Conservation (phyloP, 1,139 yeast species). For the Yamadazyma sp. region DNA sequence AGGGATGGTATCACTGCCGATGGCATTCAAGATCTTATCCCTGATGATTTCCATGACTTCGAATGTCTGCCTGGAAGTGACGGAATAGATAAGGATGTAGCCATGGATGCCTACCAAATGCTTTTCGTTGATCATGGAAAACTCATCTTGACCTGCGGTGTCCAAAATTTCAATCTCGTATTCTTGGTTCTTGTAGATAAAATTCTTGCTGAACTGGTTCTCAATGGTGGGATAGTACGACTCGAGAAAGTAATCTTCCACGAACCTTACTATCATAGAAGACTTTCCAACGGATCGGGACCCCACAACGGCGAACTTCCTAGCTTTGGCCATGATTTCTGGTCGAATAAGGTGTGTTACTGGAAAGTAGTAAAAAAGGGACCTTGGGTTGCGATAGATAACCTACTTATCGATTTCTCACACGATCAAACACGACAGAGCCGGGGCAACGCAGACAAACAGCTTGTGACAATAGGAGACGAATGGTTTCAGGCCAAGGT, state of each 20-base stretch:
- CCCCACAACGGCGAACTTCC: slow-evolving; percentile 88
- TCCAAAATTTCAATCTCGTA: slow-evolving; percentile 86
- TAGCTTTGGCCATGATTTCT: slow-evolving; percentile 45
- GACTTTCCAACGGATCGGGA: slow-evolving; percentile 90
- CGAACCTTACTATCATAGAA: slow-evolving; percentile 81
- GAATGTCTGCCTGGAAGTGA: slow-evolving; percentile 76
- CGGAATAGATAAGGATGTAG: slow-evolving; percentile 78
- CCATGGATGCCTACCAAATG: slow-evolving; percentile 86
- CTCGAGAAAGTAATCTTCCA: slow-evolving; percentile 86
- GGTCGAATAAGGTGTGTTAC: neutral
- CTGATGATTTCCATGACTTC: slow-evolving; percentile 76
- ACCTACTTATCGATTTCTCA: too few relatives aligned
- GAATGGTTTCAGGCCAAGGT: too few relatives aligned
- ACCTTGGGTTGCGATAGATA: too few relatives aligned
- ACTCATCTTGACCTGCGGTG: slow-evolving; percentile 96
- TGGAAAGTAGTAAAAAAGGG: neutral
- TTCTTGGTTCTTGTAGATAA: slow-evolving; percentile 70
- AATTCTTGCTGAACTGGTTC: slow-evolving; percentile 77
- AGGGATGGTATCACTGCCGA: slow-evolving; percentile 74
- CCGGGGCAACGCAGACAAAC: too few relatives aligned
- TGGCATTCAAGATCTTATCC: slow-evolving; percentile 77
- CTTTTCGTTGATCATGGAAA: slow-evolving; percentile 79
- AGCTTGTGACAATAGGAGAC: neutral
- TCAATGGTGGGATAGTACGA: slow-evolving; percentile 92
- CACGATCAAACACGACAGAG: too few relatives aligned